Evolutionary conservation across 2,329 filamentous ascomycete species (phyloP), one percentile per base, ranked within the genome.

Genomic region (Lecanosticta acicola): DNA sequence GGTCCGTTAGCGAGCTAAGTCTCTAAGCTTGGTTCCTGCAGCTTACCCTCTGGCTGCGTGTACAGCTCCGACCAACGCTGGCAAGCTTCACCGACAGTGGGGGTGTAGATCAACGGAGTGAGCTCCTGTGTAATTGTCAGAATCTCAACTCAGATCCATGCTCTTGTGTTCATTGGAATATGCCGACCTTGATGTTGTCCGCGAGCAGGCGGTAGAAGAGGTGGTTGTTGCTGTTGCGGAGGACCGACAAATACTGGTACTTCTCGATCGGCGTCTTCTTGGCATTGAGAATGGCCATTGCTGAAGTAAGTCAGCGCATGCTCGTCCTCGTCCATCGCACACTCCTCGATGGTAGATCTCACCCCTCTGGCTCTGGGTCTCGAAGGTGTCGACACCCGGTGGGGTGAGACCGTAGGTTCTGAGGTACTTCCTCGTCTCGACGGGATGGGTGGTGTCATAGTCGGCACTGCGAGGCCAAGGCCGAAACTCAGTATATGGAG

Each of bases 61-160:
- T 94, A 97, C 59, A 97, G 81, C 61, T 91, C 88, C 32, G 90
- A 95, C 80, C 94, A 98, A 71, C 91, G 85, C 66, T 95, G 76
- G 73, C 93, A 98, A 57, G 94, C 93, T 67, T 97, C 91, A 61
- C 93, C 93, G 60, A 98, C 89, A 62, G 86, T 90, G 37, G 87
- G 87, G 14, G 87, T 93, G 73, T 93, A 93, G 60, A 93, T 87
- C 55, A 91, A 73, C 39, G 87, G 87, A 71, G 88, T 90, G 57
- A 91, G 72, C 60, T 89, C 84, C 71, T 84, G 75, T 26, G 11
- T 9, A 8, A 9, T 26, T 33, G 45, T 56, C 16, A 53, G 36
- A 32, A 9, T 17, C 20, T 21, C 11, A 13, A 17, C 34, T 35
- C 34, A 3, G 18, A 32, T 43, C 20, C 26, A 13, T 13, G 16